These are phyloP conservation scores for Fusarium luffae DNA, from an alignment of 2,329 filamentous ascomycete genomes.

Conservation along the genomic window DNA sequence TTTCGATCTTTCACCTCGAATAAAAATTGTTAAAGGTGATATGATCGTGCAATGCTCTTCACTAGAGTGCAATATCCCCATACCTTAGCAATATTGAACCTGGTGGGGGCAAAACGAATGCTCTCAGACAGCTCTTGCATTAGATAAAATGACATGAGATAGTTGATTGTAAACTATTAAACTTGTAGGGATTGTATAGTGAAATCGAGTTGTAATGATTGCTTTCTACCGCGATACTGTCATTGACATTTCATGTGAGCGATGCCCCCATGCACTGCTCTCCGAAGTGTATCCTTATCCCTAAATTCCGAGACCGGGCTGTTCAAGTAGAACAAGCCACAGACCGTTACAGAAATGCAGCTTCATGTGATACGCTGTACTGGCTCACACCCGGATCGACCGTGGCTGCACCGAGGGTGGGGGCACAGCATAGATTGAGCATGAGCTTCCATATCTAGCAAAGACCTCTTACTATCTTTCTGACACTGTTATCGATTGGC, in stretches of 20 bases:
- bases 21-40: background rate
- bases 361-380: slow-evolving; percentile 26
- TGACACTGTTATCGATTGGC: background rate
- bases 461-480: background rate
- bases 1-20: background rate
- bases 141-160: background rate
- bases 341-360: slow-evolving; percentile 5
- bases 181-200: too few species aligned
- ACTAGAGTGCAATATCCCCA: background rate
- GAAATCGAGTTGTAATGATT: too few species aligned
- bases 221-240: background rate
- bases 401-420: slow-evolving; percentile 37
- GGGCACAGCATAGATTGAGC: slow-evolving; percentile 23
- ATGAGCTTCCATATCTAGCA: slow-evolving; percentile 7
- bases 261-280: background rate
- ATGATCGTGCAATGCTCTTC: background rate
- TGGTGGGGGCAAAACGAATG: background rate
- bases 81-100: background rate
- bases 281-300: background rate
- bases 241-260: background rate
- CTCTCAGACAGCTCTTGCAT: background rate
- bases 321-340: background rate
- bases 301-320: background rate
- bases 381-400: slow-evolving; percentile 23
- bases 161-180: fast-evolving